These are phyloP conservation scores for Rhynchosporium graminicola DNA, from an alignment of 2,329 filamentous ascomycete species.

Conservation along the genomic window DNA sequence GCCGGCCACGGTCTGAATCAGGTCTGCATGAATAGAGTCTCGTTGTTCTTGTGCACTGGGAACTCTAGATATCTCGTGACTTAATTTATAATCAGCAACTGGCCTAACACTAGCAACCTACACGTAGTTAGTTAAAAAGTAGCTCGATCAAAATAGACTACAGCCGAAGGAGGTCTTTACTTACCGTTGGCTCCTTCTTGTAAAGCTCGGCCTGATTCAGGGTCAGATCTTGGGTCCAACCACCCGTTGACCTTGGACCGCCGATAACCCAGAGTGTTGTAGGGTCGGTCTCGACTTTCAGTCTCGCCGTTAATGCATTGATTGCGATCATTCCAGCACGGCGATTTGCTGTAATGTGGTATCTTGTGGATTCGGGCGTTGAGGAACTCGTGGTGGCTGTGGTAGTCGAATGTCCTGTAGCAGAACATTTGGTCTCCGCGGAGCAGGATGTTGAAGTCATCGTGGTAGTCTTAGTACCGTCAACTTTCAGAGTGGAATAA, in stretches of 20 bases:
- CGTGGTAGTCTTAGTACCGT: not conserved
- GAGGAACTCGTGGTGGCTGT: not conserved
- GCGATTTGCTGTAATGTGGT: not conserved
- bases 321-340: too few relatives aligned
- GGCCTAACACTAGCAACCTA: not conserved
- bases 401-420: not conserved
- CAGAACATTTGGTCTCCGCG: not conserved
- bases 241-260: not conserved
- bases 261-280: not conserved
- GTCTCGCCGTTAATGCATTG: not conserved
- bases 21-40: too few relatives aligned
- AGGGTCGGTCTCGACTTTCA: conserved; percentile 1
- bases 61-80: too few relatives aligned
- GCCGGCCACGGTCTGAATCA: not conserved
- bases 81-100: too few relatives aligned
- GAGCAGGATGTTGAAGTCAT: conserved; percentile 1
- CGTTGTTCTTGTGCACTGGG: too few relatives aligned
- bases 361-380: not conserved
- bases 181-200: not conserved
- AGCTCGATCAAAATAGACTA: not conserved
- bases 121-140: not conserved
- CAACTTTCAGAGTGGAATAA: not conserved
- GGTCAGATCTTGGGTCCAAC: not conserved
- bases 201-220: not conserved
- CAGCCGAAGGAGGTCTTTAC: not conserved